Base-by-base conservation (phyloP, 805 yeast genomes). In the Blastobotrys peoriensis region DNA sequence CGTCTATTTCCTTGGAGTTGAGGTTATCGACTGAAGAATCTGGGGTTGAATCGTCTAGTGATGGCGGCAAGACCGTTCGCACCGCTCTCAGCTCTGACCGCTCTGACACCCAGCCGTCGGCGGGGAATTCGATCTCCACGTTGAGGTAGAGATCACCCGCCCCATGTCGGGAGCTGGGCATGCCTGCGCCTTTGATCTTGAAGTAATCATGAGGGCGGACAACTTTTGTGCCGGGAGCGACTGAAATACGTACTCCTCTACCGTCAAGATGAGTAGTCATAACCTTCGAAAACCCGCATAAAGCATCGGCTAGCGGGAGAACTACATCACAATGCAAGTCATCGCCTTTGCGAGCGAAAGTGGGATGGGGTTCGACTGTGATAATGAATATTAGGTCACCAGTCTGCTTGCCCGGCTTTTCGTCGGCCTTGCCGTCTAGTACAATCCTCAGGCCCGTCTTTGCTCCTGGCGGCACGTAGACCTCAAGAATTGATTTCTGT, bases 31-130 rank as follows among this genome's bases (percentile, higher is more conserved):
- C 30, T 8, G 30, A 25, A 13, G n/a, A 13, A 43, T 44, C 40
- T 43, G 42, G 15, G 44, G 38, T 18, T 49, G 50, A 36, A 13
- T 13, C 10, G 10, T 25, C 30, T 25, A 25, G 13, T 8, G 45
- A 45, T 16, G 46, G 47, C 2, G 64, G 58, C 21, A 60, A 48
- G 34, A 58, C 36, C 38, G 57, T 51, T 10, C 46, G 41, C 3
- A 60, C 41, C 36, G 50, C 55, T 13, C 54, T 38, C 25, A 61
- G 38, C 57, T 87, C 96, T 46, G 78, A 71, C 55, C 73, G 76
- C 60, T 87, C 96, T 52, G 76, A 63, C 56, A 81, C 81, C 96
- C 96, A 88, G 56, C 81, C 76, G 62, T 87, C 94, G 28, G 72
- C 71, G 2, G 96, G 97, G 61, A 89, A 88, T 54, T 80, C 86